Conservation (phyloP, 352 stramenopile species). For the Pythium myriotylum region DNA sequence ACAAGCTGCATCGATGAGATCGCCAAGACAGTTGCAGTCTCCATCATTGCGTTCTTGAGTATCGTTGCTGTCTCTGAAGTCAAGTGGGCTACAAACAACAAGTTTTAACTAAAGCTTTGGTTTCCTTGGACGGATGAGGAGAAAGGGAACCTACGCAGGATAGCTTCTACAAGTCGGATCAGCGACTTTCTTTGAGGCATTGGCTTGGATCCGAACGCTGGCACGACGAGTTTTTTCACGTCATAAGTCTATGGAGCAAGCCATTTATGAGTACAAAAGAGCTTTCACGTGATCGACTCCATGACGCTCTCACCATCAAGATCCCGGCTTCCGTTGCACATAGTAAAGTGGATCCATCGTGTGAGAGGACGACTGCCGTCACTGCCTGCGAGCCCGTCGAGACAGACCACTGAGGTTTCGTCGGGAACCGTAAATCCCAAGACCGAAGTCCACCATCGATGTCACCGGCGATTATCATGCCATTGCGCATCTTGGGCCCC, state of each 20-base stretch:
- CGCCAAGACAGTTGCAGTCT: constrained; percentile 40
- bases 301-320: constrained; percentile 43
- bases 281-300: neutral
- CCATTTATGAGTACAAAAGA: neutral
- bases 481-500: constrained; percentile 12
- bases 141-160: constrained; percentile 44
- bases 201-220: constrained; percentile 65
- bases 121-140: neutral
- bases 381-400: constrained; percentile 49
- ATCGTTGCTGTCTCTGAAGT: neutral
- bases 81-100: constrained; percentile 22
- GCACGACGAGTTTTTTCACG: constrained; percentile 58
- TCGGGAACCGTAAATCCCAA: constrained; percentile 64
- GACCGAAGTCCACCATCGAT: constrained; percentile 64
- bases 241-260: constrained; percentile 54
- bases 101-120: neutral
- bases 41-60: constrained; percentile 23
- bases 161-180: constrained; percentile 47
- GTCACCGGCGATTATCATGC: constrained; percentile 59
- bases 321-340: constrained; percentile 63
- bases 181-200: constrained; percentile 49
- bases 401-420: constrained; percentile 57
- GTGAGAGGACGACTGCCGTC: constrained; percentile 50
- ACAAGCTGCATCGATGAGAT: constrained; percentile 41
- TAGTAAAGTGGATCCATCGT: constrained; percentile 50